Evolutionary conservation across 805 yeast genomes (phyloP).

Genomic region (Grigorovia transvaalensis): DNA sequence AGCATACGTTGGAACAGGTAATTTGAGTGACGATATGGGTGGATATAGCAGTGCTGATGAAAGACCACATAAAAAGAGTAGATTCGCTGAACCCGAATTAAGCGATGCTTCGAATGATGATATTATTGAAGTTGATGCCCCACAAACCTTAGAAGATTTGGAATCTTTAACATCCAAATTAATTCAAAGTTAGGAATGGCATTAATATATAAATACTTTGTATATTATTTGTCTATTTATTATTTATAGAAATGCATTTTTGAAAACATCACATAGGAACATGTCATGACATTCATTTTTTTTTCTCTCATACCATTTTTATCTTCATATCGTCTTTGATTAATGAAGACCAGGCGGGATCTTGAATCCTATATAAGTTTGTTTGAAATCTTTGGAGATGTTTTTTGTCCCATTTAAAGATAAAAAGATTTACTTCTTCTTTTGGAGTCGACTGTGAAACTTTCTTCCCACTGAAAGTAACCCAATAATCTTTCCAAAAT

Average conservation of each 20-base stretch:
- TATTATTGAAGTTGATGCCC: slow-evolving; percentile 71
- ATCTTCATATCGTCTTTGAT: slow-evolving; percentile 16
- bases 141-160: slow-evolving; percentile 85
- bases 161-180: slow-evolving; percentile 69
- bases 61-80: slow-evolving; percentile 20
- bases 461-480: slow-evolving; percentile 9
- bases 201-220: neutral
- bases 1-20: slow-evolving; percentile 27
- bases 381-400: slow-evolving; percentile 6
- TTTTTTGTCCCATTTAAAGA: slow-evolving; percentile 15
- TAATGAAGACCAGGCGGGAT: slow-evolving; percentile 23
- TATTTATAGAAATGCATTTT: slow-evolving; percentile 1
- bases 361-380: slow-evolving; percentile 19
- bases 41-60: slow-evolving; percentile 14
- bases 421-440: slow-evolving; percentile 7
- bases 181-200: slow-evolving; percentile 11
- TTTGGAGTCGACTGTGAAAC: neutral
- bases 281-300: no score
- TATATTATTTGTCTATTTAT: neutral
- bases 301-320: neutral
- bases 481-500: slow-evolving; percentile 24
- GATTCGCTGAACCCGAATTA: slow-evolving; percentile 6
- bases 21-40: slow-evolving; percentile 36
- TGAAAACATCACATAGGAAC: neutral
- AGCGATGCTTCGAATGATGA: slow-evolving; percentile 27